Conservation (phyloP, 2,329 filamentous ascomycete genomes). For the Colletotrichum shisoi region DNA sequence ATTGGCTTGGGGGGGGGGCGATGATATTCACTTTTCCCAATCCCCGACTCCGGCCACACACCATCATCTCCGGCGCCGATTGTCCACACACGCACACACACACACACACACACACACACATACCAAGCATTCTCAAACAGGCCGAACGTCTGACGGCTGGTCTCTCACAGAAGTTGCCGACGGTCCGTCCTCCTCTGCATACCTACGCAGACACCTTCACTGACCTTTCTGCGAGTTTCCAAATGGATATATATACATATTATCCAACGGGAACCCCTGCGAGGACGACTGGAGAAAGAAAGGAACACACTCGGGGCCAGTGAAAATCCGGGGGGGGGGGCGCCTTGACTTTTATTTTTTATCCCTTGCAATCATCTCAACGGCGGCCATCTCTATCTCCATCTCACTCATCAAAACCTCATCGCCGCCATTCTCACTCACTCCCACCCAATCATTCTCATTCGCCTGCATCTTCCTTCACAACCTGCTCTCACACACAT, state of each 20-base stretch:
- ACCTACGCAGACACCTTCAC: not conserved
- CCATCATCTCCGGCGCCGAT: not conserved
- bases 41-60: not conserved
- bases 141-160: not conserved
- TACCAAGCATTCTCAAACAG: not conserved
- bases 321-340: slow-evolving; percentile 4
- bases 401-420: not conserved
- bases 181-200: too few species aligned
- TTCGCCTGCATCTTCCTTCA: too few species aligned
- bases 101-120: too few species aligned
- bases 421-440: not conserved
- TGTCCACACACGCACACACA: too few species aligned
- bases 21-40: not conserved
- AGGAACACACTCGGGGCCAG: not conserved
- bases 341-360: not conserved
- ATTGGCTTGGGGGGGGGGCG: too few species aligned
- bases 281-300: not conserved
- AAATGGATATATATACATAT: too few species aligned
- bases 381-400: not conserved
- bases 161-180: not conserved
- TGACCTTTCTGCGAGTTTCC: not conserved
- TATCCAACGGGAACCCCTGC: not conserved
- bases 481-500: not conserved
- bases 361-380: not conserved
- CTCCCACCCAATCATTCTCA: not conserved